Evolutionary conservation across 176 grass and related monocot species (phyloP).

Genomic region (Cocos nucifera): DNA sequence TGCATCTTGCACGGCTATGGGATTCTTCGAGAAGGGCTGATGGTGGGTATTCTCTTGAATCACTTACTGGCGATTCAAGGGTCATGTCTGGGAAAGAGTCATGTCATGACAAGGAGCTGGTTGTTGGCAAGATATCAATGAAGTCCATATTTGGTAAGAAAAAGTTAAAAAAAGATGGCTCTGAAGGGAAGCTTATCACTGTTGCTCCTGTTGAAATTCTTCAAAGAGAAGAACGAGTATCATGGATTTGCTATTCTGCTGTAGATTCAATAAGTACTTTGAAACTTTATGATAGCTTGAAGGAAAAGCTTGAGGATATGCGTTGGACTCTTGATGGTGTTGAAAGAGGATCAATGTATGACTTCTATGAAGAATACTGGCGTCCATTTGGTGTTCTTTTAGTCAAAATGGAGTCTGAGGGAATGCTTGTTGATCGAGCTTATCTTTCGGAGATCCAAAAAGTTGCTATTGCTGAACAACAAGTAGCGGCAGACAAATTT

Average conservation of each 20-base stretch:
- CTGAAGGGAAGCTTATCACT: constrained; percentile 51
- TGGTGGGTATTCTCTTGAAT: constrained; percentile 97
- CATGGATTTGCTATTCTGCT: constrained; percentile 81
- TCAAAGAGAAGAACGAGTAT: constrained; percentile 70
- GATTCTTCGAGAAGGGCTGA: constrained; percentile 68
- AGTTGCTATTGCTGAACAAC: constrained; percentile 56
- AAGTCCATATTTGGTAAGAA: constrained; percentile 95
- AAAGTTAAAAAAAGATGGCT: constrained; percentile 83
- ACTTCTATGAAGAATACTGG: constrained; percentile 90
- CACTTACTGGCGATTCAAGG: constrained; percentile 66
- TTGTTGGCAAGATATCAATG: constrained; percentile 78
- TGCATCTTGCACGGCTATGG: constrained; percentile 94
- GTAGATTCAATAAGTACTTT: constrained; percentile 85
- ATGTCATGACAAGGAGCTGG: constrained; percentile 31
- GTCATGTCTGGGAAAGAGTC: constrained; percentile 43
- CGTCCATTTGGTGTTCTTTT: constrained; percentile 76
- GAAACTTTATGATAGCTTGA: constrained; percentile 75
- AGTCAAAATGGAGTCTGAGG: constrained; percentile 85
- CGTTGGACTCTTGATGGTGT: constrained; percentile 53
- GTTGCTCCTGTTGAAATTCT: constrained; percentile 55
- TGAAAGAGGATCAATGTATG: constrained; percentile 64
- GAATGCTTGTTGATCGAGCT: constrained; percentile 70
- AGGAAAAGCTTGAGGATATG: constrained; percentile 51
- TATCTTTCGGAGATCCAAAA: constrained; percentile 76
- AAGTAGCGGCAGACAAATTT: constrained; percentile 67